Evolutionary conservation across 225 moss, liverwort and hornwort genomes (phyloP), one percentile per base, ranked within the genome.

Genomic region (Lunularia cruciata): DNA sequence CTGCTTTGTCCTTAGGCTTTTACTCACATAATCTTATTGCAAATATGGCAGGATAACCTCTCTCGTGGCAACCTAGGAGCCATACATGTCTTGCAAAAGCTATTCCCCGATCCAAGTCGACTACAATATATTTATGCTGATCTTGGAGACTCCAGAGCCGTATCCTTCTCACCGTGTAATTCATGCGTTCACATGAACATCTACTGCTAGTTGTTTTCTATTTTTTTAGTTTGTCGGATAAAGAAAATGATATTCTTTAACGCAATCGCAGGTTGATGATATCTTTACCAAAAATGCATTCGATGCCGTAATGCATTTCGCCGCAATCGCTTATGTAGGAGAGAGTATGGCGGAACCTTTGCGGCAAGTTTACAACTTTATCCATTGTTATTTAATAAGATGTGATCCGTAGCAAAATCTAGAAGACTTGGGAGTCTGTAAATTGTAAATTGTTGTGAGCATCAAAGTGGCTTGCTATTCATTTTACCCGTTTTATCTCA

Each of bases 301-400:
- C 71, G 95, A 92, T 47, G 92, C 89, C 19, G 95, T 95, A 34
- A 88, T 95, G 84, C 95, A 95, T 73, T 92, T 95, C 79, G 95
- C 95, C 40, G 95, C 92, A 36, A 89, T 95, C 73, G 95, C 95
- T 2, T 90, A 92, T 69, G 95, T 95, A 46, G 95, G 92, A 11
- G 95, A 95, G 78, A 92, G 92, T 73, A 84, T 88, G 89, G 81
- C 78, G 27, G 95, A 95, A 72, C 92, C 92, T 51, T 72, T 95
- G 48, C 79, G 84, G 92, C 91, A 51, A 67, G 67, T 63, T 16
- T 57, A 35, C 34, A 56, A 9, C 18, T 57, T 25, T 27, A n/a
- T n/a, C n/a, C n/a, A n/a, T n/a, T n/a, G n/a, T n/a, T n/a, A n/a
- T n/a, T n/a, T n/a, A n/a, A n/a, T n/a, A n/a, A n/a, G n/a, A n/a